These are phyloP conservation scores for Purpureocillium lavendulum DNA, from an alignment of 2,329 filamentous ascomycete species.

Conservation along the genomic window DNA sequence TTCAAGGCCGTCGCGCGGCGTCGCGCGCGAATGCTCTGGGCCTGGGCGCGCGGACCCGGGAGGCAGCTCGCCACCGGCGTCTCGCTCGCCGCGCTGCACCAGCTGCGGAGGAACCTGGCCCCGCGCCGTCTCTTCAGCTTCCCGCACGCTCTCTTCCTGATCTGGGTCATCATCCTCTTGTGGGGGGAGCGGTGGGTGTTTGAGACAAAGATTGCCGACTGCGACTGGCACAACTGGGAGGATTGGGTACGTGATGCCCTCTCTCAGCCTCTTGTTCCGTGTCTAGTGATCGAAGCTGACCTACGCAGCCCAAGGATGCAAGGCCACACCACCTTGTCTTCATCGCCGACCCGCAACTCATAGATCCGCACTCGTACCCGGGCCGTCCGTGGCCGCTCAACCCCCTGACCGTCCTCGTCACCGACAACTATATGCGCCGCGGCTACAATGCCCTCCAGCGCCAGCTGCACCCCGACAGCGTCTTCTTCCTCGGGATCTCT, in stretches of 20 bases:
- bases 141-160: conserved; percentile 55
- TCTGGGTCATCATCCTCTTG: conserved; percentile 72
- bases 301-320: conserved; percentile 60
- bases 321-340: conserved; percentile 78
- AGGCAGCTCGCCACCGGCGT: conserved; percentile 23
- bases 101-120: conserved; percentile 34
- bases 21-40: conserved; percentile 22
- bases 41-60: conserved; percentile 34
- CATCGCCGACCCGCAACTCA: conserved; percentile 83
- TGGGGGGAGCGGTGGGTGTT: conserved; percentile 84
- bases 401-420: conserved; percentile 50
- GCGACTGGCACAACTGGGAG: conserved; percentile 85
- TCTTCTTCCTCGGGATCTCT: conserved; percentile 88
- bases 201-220: conserved; percentile 58
- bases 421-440: conserved; percentile 82
- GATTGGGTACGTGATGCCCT: conserved; percentile 60
- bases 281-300: conserved; percentile 1
- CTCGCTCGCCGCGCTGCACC: conserved; percentile 17
- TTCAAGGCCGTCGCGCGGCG: conserved; percentile 12
- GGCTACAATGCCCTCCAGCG: conserved; percentile 73
- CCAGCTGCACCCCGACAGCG: conserved; percentile 70
- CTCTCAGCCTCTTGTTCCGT: too few relatives aligned
- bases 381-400: conserved; percentile 59
- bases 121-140: conserved; percentile 49
- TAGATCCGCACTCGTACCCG: conserved; percentile 92